phyloP scores from a whole-genome alignment of 495 filamentous ascomycete genomes.

The Oidiodendron maius region DNA sequence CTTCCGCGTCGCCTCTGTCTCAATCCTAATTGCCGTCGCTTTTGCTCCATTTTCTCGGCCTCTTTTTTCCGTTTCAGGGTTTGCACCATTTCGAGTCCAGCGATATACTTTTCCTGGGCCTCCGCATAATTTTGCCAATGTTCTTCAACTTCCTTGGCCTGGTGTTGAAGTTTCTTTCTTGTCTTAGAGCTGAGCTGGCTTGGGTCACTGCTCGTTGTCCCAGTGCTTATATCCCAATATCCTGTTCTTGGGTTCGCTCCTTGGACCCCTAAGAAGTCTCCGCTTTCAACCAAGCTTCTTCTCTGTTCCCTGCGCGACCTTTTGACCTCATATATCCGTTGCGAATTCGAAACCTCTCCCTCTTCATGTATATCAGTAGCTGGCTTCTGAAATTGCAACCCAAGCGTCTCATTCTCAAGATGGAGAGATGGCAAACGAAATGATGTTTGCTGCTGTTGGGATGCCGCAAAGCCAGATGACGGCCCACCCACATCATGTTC shows the following conservation, averaged over 20 bases:
- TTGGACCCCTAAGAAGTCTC: constrained; percentile 48
- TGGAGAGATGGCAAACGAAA: background rate
- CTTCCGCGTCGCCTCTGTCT: constrained; percentile 28
- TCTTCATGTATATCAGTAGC: constrained; percentile 22
- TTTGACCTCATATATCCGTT: constrained; percentile 27
- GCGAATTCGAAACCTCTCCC: constrained; percentile 10
- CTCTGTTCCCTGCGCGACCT: constrained; percentile 13
- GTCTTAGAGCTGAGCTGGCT: constrained; percentile 8
- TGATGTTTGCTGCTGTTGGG: background rate
- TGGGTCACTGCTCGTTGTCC: constrained; percentile 13
- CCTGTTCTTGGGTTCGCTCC: constrained; percentile 50
- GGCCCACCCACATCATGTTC: no score
- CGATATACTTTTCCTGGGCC: constrained; percentile 26
- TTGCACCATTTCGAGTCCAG: constrained; percentile 21
- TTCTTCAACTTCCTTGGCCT: constrained; percentile 6
- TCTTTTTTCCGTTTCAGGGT: constrained; percentile 19
- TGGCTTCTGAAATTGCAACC: constrained; percentile 15
- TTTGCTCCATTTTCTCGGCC: constrained; percentile 27
- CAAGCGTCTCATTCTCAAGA: background rate
- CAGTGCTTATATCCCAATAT: constrained; percentile 31
- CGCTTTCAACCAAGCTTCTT: constrained; percentile 30
- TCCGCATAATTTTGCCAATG: background rate
- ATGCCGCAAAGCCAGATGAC: no score
- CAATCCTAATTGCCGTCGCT: constrained; percentile 29
- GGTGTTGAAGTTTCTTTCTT: constrained; percentile 7